These are phyloP conservation scores for Peltaster fructicola DNA, from an alignment of 2,329 filamentous ascomycete species.

Conservation along the genomic window DNA sequence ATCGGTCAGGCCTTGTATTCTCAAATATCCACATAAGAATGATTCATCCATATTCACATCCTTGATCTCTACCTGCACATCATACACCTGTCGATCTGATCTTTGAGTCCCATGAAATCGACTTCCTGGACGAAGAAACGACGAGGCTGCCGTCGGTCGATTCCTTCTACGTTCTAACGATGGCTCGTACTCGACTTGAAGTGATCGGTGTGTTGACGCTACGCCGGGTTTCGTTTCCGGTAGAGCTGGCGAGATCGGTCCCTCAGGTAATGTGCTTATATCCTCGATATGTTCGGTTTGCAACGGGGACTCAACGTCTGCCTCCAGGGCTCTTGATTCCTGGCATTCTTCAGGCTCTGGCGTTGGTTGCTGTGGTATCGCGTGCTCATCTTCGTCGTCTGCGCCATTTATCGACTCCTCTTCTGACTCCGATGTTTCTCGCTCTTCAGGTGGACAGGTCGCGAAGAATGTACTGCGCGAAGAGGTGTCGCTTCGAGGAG, in stretches of 20 bases:
- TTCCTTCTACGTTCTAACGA: not conserved
- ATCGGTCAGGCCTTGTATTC: conserved; percentile 87
- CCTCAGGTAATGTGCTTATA: conserved; percentile 14
- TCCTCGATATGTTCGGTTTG: conserved; percentile 28
- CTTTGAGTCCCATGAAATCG: conserved; percentile 81
- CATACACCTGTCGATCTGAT: conserved; percentile 82
- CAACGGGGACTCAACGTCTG: conserved; percentile 4
- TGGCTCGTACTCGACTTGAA: not conserved
- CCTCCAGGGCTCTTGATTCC: conserved; percentile 5
- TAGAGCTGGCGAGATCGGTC: conserved; percentile 8
- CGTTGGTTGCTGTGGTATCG: conserved; percentile 13
- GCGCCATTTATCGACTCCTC: conserved; percentile 14
- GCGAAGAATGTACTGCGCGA: conserved; percentile 14
- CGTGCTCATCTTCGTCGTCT: conserved; percentile 9
- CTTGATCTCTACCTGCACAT: conserved; percentile 93
- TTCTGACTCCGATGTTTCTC: conserved; percentile 6
- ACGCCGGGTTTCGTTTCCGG: conserved; percentile 3
- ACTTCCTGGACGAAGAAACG: conserved; percentile 71
- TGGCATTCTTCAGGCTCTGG: conserved; percentile 11
- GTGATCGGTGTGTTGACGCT: conserved; percentile 8
- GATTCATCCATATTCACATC: conserved; percentile 89
- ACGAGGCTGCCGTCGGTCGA: conserved; percentile 64
- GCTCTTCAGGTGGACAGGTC: conserved; percentile 27
- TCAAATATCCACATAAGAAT: conserved; percentile 84
- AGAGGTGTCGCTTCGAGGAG: conserved; percentile 7